These are phyloP conservation scores for Plasmodium cynomolgi DNA, from an alignment of 169 alveolate species.

Conservation along the genomic window DNA sequence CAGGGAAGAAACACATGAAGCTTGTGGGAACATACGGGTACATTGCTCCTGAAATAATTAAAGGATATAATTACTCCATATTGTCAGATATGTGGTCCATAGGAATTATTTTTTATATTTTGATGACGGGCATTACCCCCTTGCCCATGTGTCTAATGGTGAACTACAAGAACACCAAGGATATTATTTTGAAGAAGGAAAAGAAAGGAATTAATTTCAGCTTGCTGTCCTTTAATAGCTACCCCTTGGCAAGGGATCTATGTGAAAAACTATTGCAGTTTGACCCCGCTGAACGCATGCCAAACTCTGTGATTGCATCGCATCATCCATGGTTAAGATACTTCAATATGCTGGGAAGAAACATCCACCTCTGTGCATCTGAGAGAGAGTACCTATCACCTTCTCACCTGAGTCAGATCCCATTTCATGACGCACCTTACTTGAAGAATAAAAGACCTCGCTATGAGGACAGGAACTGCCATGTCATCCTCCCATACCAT, in stretches of 20 bases:
- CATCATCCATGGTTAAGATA: conserved; percentile 92
- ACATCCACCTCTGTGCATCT: neutral
- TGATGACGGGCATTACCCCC: conserved; percentile 94
- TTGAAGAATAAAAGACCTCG: neutral
- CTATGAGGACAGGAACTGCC: neutral
- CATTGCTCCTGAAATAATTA: conserved; percentile 89
- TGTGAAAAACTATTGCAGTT: conserved; percentile 89
- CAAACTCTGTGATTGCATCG: conserved; percentile 87
- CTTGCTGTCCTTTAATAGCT: conserved; percentile 88
- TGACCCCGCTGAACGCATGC: conserved; percentile 87
- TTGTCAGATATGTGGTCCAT: conserved; percentile 93
- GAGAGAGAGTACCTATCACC: neutral
- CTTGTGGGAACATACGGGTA: conserved; percentile 90
- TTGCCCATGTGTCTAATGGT: conserved; percentile 91
- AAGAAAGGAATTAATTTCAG: conserved; percentile 90
- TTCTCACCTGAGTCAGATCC: neutral
- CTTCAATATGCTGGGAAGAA: conserved; percentile 26
- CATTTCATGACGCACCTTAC: neutral
- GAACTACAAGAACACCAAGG: conserved; percentile 87
- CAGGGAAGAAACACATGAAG: conserved; percentile 54
- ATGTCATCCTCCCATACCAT: neutral
- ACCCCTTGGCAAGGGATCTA: conserved; percentile 91
- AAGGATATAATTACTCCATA: conserved; percentile 87
- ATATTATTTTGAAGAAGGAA: conserved; percentile 84
- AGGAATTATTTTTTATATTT: conserved; percentile 91